Base-by-base conservation (phyloP, 129 eudicot genomes). In the Glebionis coronaria region DNA sequence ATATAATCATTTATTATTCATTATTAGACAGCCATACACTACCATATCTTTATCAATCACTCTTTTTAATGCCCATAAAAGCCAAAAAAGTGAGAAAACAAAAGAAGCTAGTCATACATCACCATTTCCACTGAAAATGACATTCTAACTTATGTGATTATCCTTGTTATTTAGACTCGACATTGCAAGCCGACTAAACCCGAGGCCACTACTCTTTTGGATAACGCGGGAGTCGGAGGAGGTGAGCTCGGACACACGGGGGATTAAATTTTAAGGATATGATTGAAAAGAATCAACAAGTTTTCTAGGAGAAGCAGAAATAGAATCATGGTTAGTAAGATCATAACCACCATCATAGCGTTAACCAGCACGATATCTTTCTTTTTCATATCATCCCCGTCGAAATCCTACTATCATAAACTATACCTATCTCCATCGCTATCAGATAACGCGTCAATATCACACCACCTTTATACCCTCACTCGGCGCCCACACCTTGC, bases 401-500 rank as follows among this genome's bases (percentile, higher is more conserved):
- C 79, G 55, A 81, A 79, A 69, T 61, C 85, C 12, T 28, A 29
- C 79, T 85, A 80, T 74, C 92, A 78, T 76, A 64, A 82, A 0
- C 71, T 79, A n/a, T 83, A 69, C 82, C 20, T 75, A 35, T 79
- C 91, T 19, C 73, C 79, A 70, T 70, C 87, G 21, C 56, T 80
- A 21, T 65, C 93, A 20, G 61, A 79, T 65, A 91, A 91, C 61
- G 72, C 67, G 25, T 82, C 95, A 4, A 77, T 91, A 44, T 70
- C 92, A 9, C 76, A 72, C 77, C 97, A 91, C 70, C 93, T 91
- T 63, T 79, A 73, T 70, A 77, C 59, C 56, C 93, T 91, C 65
- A 91, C 97, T 1, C 82, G 79, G 49, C 80, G 90, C 7, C 97
- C 97, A 13, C 97, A 87, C 70, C 81, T 79, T 19, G 95, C 95